phyloP scores from a whole-genome alignment of 1,284 basidiomycete genomes.

The Cryptococcus jaspeensis region DNA sequence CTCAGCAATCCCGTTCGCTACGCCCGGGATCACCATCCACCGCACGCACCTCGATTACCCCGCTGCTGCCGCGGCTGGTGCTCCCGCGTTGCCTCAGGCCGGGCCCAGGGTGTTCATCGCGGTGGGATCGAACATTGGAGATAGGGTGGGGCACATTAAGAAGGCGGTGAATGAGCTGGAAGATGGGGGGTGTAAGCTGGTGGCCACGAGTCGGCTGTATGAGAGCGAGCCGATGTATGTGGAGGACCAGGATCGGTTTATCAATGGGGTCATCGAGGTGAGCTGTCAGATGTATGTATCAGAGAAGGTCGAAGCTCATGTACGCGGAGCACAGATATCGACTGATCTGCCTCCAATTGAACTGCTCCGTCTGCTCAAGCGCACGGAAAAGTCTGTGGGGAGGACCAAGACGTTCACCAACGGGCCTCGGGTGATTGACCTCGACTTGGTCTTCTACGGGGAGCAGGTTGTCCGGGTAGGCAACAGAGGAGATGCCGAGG shows the following conservation, averaged over 20 bases:
- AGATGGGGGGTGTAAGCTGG: slow-evolving; percentile 53
- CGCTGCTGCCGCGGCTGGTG: slow-evolving; percentile 2
- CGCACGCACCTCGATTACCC: slow-evolving; percentile 54
- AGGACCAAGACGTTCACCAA: slow-evolving; percentile 78
- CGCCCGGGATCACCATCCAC: slow-evolving; percentile 63
- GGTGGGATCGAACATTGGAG: slow-evolving; percentile 87
- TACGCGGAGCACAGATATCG: slow-evolving; percentile 58
- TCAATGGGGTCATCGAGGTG: slow-evolving; percentile 88
- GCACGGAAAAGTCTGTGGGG: slow-evolving; percentile 73
- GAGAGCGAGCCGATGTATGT: slow-evolving; percentile 96
- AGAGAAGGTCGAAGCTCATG: background rate
- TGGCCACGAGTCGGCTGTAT: slow-evolving; percentile 88
- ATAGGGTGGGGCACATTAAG: slow-evolving; percentile 81
- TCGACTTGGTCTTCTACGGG: slow-evolving; percentile 86
- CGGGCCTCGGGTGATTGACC: slow-evolving; percentile 85
- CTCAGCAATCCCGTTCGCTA: slow-evolving; percentile 70
- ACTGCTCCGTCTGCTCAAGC: slow-evolving; percentile 69
- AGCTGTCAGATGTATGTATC: slow-evolving; percentile 30
- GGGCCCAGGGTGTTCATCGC: slow-evolving; percentile 63
- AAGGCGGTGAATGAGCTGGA: slow-evolving; percentile 57
- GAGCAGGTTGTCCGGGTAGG: slow-evolving; percentile 62
- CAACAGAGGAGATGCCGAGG: slow-evolving; percentile 47
- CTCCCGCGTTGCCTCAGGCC: background rate
- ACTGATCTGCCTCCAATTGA: slow-evolving; percentile 66
- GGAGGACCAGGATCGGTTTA: slow-evolving; percentile 80